phyloP scores from a whole-genome alignment of 73 alveolate species.

The Durusdinium trenchii region DNA sequence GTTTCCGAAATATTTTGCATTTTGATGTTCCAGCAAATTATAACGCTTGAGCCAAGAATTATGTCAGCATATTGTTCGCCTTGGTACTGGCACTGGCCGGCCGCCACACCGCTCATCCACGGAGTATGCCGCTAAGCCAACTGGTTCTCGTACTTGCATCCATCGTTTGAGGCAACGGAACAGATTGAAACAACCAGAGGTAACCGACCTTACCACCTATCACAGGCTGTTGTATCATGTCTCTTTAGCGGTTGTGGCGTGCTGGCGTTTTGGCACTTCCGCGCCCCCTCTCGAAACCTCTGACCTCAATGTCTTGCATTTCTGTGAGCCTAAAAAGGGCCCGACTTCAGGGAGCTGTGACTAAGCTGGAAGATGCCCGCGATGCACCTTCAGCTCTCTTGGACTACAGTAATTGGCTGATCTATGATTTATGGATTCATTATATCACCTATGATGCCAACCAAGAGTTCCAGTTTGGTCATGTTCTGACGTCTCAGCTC shows the following conservation, averaged over 20 bases:
- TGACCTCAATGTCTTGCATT: not conserved
- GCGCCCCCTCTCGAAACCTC: conserved; percentile 70
- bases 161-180: not conserved
- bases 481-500: no score
- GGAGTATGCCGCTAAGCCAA: no score
- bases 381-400: no score
- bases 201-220: not conserved
- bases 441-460: no score
- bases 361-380: no score
- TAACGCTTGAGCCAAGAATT: conserved; percentile 37
- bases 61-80: conserved; percentile 66
- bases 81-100: conserved; percentile 81
- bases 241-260: not conserved
- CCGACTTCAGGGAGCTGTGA: no score
- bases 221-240: not conserved
- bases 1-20: not conserved
- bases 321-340: conserved; percentile 22
- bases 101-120: no score
- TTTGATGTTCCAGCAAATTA: not conserved
- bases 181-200: not conserved
- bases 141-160: not conserved
- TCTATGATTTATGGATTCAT: no score
- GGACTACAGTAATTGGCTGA: no score
- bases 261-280: conserved; percentile 53
- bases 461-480: no score